Evolutionary conservation across 768 basidiomycete genomes (phyloP), one percentile per base, ranked within the genome.

Genomic region (Amanita polypyramis): DNA sequence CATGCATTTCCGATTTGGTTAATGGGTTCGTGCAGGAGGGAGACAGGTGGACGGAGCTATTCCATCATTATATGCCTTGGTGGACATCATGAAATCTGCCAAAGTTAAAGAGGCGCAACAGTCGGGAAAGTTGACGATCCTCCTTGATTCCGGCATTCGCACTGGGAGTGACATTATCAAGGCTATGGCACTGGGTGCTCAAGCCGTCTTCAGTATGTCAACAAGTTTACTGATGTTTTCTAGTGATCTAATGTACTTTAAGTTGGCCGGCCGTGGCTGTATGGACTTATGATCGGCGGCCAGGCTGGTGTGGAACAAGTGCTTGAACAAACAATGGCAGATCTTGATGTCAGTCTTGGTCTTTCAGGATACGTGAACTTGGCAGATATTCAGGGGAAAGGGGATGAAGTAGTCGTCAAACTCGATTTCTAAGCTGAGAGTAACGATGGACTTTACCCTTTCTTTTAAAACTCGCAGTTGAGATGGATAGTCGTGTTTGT

Each of bases 121-220:
- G 4, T 62, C 70, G 10, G 84, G 84, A 1, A 74, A 74, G 49
- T 62, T 89, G 33, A 80, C 82, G 1, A 64, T 92, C 30, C 65
- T 93, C 2, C 88, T 85, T 55, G 82, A 84, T 58, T 90, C 80
- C 43, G 89, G 91, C 5, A 82, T 93, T 50, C 77, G 91, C 37
- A 85, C 82, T 0, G 91, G 87, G 9, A 76, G 79, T 37, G 92
- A 95, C 52, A 76, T 92, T 39, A 71, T 90, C 62, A 87, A 88
- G 62, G 91, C 92, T 0, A 64, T 93, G 23, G 89, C 89, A 1
- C 70, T 94, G 0, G 90, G 92, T 35, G 91, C 92, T 6, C 82
- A 93, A 55, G 88, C 70, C 6, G 80, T 93, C 12, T 61, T 92
- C 15, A 69, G 80, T 88, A 54, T 55, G 85, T 49, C 14, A 19